Evolutionary conservation across 352 stramenopile genomes (phyloP).

Genomic region (Bremia lactucae): DNA sequence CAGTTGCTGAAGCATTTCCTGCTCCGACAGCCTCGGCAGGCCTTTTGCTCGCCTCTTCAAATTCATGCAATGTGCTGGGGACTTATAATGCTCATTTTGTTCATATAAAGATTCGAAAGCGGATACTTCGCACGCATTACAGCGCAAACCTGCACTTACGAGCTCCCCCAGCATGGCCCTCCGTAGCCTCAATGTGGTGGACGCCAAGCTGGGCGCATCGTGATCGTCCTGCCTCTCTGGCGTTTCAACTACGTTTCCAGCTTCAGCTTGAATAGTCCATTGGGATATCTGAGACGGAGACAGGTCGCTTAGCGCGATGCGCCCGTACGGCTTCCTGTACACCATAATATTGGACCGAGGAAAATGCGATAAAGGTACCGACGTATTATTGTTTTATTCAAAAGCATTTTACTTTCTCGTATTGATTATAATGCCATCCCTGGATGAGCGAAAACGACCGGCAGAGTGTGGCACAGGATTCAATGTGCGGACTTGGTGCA

Average conservation of each 20-base stretch:
- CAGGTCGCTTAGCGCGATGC: conserved; percentile 54
- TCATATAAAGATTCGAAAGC: conserved; percentile 66
- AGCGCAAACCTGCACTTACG: conserved; percentile 42
- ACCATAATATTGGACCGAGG: conserved; percentile 1
- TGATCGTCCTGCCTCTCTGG: too few species aligned
- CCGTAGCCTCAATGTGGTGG: conserved; percentile 23
- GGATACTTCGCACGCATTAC: conserved; percentile 57
- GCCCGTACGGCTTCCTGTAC: conserved; percentile 38
- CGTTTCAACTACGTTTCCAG: conserved; percentile 39
- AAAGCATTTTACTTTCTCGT: too few species aligned
- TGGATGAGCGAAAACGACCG: conserved; percentile 37
- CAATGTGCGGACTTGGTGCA: conserved; percentile 82
- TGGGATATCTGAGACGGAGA: conserved; percentile 27
- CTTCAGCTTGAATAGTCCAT: conserved; percentile 55
- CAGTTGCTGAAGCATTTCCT: conserved; percentile 23
- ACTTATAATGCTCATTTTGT: conserved; percentile 82
- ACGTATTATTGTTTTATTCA: too few species aligned
- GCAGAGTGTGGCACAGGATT: conserved; percentile 68
- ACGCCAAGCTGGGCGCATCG: conserved; percentile 6
- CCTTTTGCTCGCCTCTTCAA: conserved; percentile 66
- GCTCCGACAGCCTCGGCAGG: conserved; percentile 25
- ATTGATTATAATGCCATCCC: conserved; percentile 22
- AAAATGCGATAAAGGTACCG: background rate
- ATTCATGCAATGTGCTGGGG: conserved; percentile 66
- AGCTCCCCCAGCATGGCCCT: conserved; percentile 24